Conservation (phyloP, 805 yeast species). For the Nakazawaea wyomingensis region DNA sequence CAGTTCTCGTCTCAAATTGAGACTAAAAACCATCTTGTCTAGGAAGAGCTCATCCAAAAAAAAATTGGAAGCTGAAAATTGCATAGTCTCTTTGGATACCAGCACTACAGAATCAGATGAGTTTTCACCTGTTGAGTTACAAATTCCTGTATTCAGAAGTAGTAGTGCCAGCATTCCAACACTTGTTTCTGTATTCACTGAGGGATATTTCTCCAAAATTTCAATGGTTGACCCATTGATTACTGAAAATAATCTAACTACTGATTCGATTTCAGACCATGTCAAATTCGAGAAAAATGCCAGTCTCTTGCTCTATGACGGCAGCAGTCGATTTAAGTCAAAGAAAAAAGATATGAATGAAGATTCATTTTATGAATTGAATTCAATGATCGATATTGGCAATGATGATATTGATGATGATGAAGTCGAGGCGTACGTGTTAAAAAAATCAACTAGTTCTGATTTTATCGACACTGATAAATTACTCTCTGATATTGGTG, state of each 20-base stretch:
- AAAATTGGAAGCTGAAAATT: no score
- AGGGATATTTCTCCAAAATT: neutral
- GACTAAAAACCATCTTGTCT: neutral
- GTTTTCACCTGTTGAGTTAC: neutral
- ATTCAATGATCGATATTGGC: neutral
- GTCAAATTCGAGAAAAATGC: slow-evolving; percentile 1
- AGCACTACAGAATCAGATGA: neutral
- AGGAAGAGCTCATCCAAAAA: neutral
- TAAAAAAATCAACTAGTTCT: neutral
- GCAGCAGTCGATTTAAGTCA: neutral
- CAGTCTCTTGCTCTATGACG: slow-evolving; percentile 5
- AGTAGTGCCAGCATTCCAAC: neutral
- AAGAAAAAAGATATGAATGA: neutral
- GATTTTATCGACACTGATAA: neutral
- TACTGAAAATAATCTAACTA: neutral
- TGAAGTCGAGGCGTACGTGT: neutral
- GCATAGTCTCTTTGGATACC: no score
- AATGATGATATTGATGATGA: no score
- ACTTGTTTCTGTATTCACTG: neutral
- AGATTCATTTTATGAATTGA: neutral
- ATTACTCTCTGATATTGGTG: neutral
- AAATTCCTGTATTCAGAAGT: slow-evolving; percentile 1
- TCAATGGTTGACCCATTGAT: no score
- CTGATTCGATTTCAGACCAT: neutral
- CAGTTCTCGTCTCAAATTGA: slow-evolving; percentile 1